Conservation (phyloP, 768 basidiomycete species). For the Naganishia friedmannii region DNA sequence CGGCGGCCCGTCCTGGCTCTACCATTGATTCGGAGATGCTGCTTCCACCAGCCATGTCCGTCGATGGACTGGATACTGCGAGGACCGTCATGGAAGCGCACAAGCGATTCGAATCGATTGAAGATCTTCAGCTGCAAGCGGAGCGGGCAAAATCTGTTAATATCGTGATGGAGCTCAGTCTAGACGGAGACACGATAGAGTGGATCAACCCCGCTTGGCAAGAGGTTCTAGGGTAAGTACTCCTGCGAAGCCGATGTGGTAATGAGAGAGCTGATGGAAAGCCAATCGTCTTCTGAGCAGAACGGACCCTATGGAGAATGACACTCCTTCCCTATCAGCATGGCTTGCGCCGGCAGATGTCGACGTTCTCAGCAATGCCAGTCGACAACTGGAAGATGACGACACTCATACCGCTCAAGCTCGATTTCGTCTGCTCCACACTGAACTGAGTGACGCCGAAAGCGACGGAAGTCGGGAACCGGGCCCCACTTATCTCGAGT, state of each 20-base stretch:
- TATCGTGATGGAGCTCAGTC: constrained; percentile 87
- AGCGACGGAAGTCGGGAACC: constrained; percentile 45
- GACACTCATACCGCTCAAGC: constrained; percentile 93
- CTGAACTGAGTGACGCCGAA: constrained; percentile 60
- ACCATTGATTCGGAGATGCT: constrained; percentile 5
- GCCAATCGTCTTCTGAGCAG: constrained; percentile 54
- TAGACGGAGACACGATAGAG: constrained; percentile 89
- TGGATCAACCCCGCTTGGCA: constrained; percentile 97
- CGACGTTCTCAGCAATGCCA: constrained; percentile 80
- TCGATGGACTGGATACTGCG: constrained; percentile 10
- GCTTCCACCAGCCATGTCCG: not conserved
- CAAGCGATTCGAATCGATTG: constrained; percentile 72
- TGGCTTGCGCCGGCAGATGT: constrained; percentile 76
- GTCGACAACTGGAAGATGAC: constrained; percentile 76
- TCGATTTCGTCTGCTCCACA: constrained; percentile 77
- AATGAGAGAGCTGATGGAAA: not conserved
- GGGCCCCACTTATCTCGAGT: constrained; percentile 62
- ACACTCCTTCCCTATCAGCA: constrained; percentile 75
- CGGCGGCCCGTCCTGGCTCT: not conserved
- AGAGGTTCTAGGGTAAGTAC: constrained; percentile 63
- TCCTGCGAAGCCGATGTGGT: not conserved
- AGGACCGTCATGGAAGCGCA: constrained; percentile 16
- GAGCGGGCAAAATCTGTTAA: constrained; percentile 95
- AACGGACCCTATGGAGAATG: constrained; percentile 72
- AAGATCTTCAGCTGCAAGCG: constrained; percentile 81